These are phyloP conservation scores for Cystofilobasidium bisporidii DNA, from an alignment of 768 basidiomycete species.

Conservation along the genomic window DNA sequence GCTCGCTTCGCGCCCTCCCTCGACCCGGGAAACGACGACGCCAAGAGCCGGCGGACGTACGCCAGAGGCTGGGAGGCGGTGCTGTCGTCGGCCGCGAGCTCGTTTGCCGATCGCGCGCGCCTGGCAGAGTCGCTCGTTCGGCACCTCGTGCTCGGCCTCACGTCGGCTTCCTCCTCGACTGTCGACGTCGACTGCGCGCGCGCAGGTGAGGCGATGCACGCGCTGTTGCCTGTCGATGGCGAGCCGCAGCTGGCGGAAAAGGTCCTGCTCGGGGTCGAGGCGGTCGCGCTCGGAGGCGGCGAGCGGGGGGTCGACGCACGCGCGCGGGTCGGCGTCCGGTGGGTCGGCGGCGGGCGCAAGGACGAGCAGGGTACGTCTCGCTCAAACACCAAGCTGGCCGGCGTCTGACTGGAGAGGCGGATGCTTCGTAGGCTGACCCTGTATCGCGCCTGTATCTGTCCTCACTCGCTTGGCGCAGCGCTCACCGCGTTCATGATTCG, in stretches of 20 bases:
- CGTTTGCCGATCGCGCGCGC: constrained; percentile 37
- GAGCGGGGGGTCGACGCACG: constrained; percentile 56
- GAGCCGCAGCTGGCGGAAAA: constrained; percentile 45
- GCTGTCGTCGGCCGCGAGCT: constrained; percentile 43
- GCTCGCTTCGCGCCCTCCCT: constrained; percentile 40
- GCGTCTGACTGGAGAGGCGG: no score
- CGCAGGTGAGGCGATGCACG: constrained; percentile 50
- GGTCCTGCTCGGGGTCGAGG: constrained; percentile 48
- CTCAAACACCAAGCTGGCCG: not conserved
- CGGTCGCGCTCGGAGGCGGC: constrained; percentile 49
- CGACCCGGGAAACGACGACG: not conserved
- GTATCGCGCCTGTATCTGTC: no score
- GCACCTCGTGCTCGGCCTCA: constrained; percentile 29
- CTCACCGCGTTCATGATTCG: constrained; percentile 34
- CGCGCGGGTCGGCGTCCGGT: constrained; percentile 52
- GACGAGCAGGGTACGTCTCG: constrained; percentile 38
- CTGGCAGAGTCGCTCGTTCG: constrained; percentile 25
- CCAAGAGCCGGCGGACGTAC: no score
- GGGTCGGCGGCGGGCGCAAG: constrained; percentile 50
- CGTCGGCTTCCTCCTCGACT: constrained; percentile 33
- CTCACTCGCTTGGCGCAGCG: constrained; percentile 28
- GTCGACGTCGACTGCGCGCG: constrained; percentile 42
- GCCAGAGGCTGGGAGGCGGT: constrained; percentile 38
- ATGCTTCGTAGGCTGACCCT: not conserved
- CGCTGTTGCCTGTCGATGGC: constrained; percentile 48